phyloP scores from a whole-genome alignment of 768 basidiomycete species.

The Amanita jacksonii region DNA sequence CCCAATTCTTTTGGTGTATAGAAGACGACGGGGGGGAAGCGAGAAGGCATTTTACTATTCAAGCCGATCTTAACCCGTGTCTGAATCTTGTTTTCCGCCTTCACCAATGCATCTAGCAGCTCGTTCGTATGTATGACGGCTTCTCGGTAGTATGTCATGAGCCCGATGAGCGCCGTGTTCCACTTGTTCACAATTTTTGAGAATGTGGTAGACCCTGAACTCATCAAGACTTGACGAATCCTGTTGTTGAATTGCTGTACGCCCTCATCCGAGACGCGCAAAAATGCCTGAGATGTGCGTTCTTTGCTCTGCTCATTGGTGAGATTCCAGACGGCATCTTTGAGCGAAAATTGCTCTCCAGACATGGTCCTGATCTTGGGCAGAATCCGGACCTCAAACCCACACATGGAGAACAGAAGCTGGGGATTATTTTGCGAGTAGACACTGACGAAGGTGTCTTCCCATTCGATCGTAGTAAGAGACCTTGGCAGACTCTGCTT shows the following conservation, averaged over 20 bases:
- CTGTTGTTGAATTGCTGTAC: conserved; percentile 98
- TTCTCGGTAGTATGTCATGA: conserved; percentile 98
- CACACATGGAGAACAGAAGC: conserved; percentile 94
- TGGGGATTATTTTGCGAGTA: conserved; percentile 98
- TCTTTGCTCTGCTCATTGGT: conserved; percentile 98
- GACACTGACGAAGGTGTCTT: conserved; percentile 94
- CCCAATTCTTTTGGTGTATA: conserved; percentile 98
- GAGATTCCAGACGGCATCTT: conserved; percentile 94
- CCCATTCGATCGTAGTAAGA: conserved; percentile 98
- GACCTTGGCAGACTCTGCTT: conserved; percentile 94
- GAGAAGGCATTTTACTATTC: conserved; percentile 98
- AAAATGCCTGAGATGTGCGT: conserved; percentile 94
- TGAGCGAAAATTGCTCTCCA: conserved; percentile 94
- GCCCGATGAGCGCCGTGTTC: conserved; percentile 91
- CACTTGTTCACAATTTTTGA: conserved; percentile 99
- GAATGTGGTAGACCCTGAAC: conserved; percentile 97
- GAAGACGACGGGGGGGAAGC: conserved; percentile 95
- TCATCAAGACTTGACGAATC: conserved; percentile 95
- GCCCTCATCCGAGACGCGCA: conserved; percentile 96
- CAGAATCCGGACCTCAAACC: conserved; percentile 97
- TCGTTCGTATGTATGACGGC: conserved; percentile 98
- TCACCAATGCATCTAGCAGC: conserved; percentile 90
- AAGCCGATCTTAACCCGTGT: conserved; percentile 99
- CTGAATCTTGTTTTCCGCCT: conserved; percentile 99
- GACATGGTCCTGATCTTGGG: conserved; percentile 94